phyloP scores from a whole-genome alignment of 2,329 filamentous ascomycete genomes.

The Aspergillus oerlinghausenensis region DNA sequence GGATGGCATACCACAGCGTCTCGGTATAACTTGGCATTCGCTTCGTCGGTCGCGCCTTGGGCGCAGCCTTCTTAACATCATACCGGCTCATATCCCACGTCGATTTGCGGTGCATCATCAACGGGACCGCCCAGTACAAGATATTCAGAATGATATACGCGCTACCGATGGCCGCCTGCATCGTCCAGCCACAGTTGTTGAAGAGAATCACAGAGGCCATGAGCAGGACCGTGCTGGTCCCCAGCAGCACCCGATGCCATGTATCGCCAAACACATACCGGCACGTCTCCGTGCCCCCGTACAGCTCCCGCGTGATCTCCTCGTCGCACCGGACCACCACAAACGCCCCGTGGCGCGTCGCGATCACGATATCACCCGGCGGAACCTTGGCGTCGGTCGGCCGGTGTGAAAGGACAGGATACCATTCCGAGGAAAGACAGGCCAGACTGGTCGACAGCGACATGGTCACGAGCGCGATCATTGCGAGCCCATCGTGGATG shows the following conservation, averaged over 20 bases:
- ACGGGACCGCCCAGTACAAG: slow-evolving; percentile 54
- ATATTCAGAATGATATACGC: slow-evolving; percentile 58
- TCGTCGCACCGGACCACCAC: slow-evolving; percentile 55
- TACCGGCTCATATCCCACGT: slow-evolving; percentile 56
- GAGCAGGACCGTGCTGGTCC: slow-evolving; percentile 54
- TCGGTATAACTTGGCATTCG: slow-evolving; percentile 47
- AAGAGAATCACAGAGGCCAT: slow-evolving; percentile 60
- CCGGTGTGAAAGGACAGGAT: slow-evolving; percentile 51
- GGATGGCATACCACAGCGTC: slow-evolving; percentile 57
- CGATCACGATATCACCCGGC: slow-evolving; percentile 56
- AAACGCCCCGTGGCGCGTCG: slow-evolving; percentile 58
- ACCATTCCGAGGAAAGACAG: slow-evolving; percentile 57
- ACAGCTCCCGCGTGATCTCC: slow-evolving; percentile 59
- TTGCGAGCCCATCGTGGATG: slow-evolving; percentile 49
- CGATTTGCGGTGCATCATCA: slow-evolving; percentile 46
- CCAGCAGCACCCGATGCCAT: slow-evolving; percentile 53
- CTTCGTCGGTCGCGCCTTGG: slow-evolving; percentile 32
- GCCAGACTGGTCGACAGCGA: slow-evolving; percentile 51
- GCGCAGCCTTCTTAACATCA: slow-evolving; percentile 40
- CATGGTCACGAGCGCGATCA: slow-evolving; percentile 50
- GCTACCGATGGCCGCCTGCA: slow-evolving; percentile 55
- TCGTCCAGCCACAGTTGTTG: slow-evolving; percentile 58
- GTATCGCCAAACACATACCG: slow-evolving; percentile 48
- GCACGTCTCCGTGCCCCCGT: slow-evolving; percentile 58
- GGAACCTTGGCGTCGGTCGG: slow-evolving; percentile 48